A percentile compares a stretch with the other conserved stretches of the same genome.
phyloP scores from a whole-genome alignment of 2,329 filamentous ascomycete species.

The Cordyceps cicadae region DNA sequence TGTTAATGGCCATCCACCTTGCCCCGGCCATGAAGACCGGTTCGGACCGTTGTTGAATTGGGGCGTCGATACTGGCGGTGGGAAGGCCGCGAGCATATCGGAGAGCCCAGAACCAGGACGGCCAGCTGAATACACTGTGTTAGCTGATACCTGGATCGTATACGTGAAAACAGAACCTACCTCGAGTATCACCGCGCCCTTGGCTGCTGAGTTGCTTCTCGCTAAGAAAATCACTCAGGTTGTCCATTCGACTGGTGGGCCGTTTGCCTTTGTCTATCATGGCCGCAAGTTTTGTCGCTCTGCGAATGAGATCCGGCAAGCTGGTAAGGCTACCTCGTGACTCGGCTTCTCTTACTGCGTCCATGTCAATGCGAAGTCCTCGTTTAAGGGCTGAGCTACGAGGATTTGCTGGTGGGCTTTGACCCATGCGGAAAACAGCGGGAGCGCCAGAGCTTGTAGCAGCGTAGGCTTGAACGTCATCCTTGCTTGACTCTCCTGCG shows the following conservation, averaged over 20 bases:
- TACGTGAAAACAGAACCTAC: constrained; percentile 22
- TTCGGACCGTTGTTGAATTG: constrained; percentile 32
- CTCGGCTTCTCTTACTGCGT: constrained; percentile 73
- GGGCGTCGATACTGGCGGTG: constrained; percentile 47
- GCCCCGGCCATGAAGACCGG: constrained; percentile 36
- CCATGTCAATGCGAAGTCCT: constrained; percentile 72
- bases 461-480: constrained; percentile 37
- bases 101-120: constrained; percentile 47
- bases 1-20: constrained; percentile 13
- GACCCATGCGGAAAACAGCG: constrained; percentile 21
- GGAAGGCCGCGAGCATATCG: constrained; percentile 59
- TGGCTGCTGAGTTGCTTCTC: constrained; percentile 30
- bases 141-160: constrained; percentile 13
- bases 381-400: constrained; percentile 46
- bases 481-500: constrained; percentile 6
- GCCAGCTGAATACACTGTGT: constrained; percentile 27
- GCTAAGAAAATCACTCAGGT: constrained; percentile 42
- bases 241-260: constrained; percentile 51
- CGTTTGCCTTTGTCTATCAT: constrained; percentile 77
- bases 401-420: constrained; percentile 24
- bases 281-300: constrained; percentile 77
- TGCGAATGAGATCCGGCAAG: constrained; percentile 78
- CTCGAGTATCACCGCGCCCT: constrained; percentile 31
- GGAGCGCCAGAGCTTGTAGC: constrained; percentile 39
- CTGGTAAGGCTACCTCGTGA: constrained; percentile 84